Conservation (phyloP, 164 flowering plant genomes). For the Vitis riparia region DNA sequence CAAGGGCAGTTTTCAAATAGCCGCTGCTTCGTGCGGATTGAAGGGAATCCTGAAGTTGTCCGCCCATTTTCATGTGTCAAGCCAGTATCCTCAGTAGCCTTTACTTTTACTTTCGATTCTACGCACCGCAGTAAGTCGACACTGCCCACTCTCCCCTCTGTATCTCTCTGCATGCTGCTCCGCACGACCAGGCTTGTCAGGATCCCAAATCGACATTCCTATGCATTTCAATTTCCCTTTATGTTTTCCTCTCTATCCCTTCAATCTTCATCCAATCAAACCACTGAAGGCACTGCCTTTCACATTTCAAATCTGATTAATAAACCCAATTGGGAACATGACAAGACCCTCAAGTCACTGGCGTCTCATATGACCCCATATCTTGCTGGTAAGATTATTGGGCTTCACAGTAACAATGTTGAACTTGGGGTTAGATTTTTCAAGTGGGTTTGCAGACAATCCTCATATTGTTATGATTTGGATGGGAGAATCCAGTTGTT, state of each 20-base stretch:
- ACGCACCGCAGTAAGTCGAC: too few relatives aligned
- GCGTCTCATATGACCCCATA: constrained; percentile 34
- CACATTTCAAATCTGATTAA: constrained; percentile 18
- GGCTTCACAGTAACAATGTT: constrained; percentile 10
- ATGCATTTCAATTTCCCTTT: neutral
- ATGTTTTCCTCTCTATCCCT: neutral
- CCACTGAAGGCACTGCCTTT: neutral
- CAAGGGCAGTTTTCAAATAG: too few relatives aligned
- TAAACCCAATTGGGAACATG: constrained; percentile 26
- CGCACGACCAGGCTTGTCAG: neutral
- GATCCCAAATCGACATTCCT: neutral
- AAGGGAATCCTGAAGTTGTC: too few relatives aligned
- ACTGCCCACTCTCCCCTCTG: too few relatives aligned
- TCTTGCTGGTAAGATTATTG: constrained; percentile 24
- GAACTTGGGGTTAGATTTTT: constrained; percentile 22
- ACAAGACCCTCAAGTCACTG: constrained; percentile 22
- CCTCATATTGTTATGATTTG: constrained; percentile 33
- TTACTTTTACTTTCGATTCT: too few relatives aligned
- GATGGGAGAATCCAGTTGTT: constrained; percentile 23
- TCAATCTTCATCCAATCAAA: constrained; percentile 1
- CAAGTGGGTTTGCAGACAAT: constrained; percentile 33
- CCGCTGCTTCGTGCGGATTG: too few relatives aligned
- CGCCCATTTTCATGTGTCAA: too few relatives aligned
- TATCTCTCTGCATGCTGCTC: constrained; percentile 11
- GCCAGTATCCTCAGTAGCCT: too few relatives aligned